Percentiles rank a stretch among this genome's conserved stretches.
These are phyloP conservation scores for Flaveria ramosissima DNA, from an alignment of 129 eudicot species.

Conservation along the genomic window DNA sequence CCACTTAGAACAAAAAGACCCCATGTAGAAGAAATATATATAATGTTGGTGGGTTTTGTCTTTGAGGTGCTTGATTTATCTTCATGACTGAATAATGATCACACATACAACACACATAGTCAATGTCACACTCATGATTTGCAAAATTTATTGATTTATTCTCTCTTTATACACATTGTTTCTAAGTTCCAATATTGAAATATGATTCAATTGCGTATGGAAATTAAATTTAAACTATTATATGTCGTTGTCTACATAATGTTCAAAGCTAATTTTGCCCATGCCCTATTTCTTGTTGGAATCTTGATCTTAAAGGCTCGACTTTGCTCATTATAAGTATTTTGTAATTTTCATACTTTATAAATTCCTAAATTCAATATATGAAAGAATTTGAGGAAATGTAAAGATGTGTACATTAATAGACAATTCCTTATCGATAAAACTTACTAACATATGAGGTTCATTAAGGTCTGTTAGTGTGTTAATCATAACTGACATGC, in stretches of 20 bases:
- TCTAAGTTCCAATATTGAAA: neutral
- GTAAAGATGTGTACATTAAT: no score
- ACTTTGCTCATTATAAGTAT: neutral
- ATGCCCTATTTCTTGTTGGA: neutral
- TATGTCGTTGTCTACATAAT: conserved; percentile 11
- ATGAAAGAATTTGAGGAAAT: neutral
- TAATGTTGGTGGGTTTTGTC: conserved; percentile 52
- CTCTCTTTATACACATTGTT: neutral
- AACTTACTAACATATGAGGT: no score
- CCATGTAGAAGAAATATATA: conserved; percentile 8
- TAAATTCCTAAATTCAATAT: no score
- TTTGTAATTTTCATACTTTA: no score
- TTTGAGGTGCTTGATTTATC: conserved; percentile 36
- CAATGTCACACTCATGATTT: conserved; percentile 24
- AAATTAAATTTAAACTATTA: neutral
- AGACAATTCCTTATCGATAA: no score
- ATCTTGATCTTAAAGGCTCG: neutral
- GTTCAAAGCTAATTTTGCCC: neutral
- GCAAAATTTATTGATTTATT: neutral
- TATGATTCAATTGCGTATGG: neutral
- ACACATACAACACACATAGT: conserved; percentile 4
- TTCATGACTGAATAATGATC: conserved; percentile 29
- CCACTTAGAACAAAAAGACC: conserved; percentile 40
- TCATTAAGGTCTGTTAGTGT: no score
- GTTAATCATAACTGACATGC: no score